Evolutionary conservation across 768 basidiomycete genomes (phyloP).

Genomic region (Trametes cinnabarina): DNA sequence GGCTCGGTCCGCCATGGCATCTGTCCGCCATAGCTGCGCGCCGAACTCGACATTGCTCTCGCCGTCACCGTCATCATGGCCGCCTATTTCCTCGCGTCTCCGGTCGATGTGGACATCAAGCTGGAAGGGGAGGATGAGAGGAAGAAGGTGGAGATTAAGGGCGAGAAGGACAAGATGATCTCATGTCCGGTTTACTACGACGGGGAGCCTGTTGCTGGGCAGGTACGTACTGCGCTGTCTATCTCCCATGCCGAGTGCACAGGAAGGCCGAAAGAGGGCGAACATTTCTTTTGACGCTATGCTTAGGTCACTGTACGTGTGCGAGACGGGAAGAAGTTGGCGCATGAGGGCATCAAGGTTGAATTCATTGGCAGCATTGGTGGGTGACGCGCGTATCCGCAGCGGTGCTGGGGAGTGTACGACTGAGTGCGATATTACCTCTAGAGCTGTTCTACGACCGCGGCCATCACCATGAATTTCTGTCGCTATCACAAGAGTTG

Average conservation of each 20-base stretch:
- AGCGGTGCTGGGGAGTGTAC: background rate
- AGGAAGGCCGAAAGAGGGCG: background rate
- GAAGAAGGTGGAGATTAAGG: slow-evolving; percentile 87
- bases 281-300: background rate
- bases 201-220: slow-evolving; percentile 87
- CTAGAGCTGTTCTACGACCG: slow-evolving; percentile 93
- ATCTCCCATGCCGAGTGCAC: background rate
- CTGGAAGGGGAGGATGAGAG: slow-evolving; percentile 84
- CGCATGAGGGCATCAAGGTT: slow-evolving; percentile 96
- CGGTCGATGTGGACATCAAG: slow-evolving; percentile 88
- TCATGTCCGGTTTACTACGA: slow-evolving; percentile 94
- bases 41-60: background rate
- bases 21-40: slow-evolving; percentile 5
- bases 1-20: background rate
- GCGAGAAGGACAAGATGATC: slow-evolving; percentile 81
- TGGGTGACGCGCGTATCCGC: slow-evolving; percentile 34
- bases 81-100: slow-evolving; percentile 88
- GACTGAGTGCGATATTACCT: background rate
- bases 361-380: slow-evolving; percentile 97
- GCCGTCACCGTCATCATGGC: slow-evolving; percentile 37
- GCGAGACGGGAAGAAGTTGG: slow-evolving; percentile 90
- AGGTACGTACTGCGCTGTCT: slow-evolving; percentile 49
- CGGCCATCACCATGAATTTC: slow-evolving; percentile 96
- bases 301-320: slow-evolving; percentile 79
- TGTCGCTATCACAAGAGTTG: slow-evolving; percentile 92